Base-by-base conservation (phyloP, 805 yeast genomes). In the Millerozyma acaciae region DNA sequence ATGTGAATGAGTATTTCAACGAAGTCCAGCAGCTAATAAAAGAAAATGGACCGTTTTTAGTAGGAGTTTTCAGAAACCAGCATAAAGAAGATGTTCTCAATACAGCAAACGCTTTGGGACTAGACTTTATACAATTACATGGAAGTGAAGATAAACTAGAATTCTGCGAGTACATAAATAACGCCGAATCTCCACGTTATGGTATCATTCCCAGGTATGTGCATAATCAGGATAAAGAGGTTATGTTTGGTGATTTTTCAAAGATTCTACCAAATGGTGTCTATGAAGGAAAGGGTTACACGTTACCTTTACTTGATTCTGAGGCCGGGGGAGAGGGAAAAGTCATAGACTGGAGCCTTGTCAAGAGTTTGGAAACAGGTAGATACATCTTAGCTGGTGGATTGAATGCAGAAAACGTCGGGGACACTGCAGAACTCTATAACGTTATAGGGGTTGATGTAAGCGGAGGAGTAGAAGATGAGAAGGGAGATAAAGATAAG, bases 251-350 rank as follows among this genome's bases (percentile, higher is more conserved):
- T 15, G 8, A 34, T 35, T 34, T 43, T 37, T 40, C 38, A 20
- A 16, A 32, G 8, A 47, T 49, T 9, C 26, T 30, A n/a, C 29
- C 12, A 12, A 18, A 20, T 17, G 13, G 13, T 8, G 16, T 8
- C n/a, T 20, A 20, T 20, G 25, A 29, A 16, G 27, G 24, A 10
- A 36, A 57, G 4, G 60, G 65, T 10, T 79, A 81, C 34, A 45
- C 73, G 8, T 41, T 81, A 4, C 76, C 88, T 1, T 64, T 93
- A 30, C 64, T 90, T 13, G 98, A 93, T 51, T 81, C 95, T 2
- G 96, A 85, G 47, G 70, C 70, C 2, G 98, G 98, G 8, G 98
- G 98, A 1, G 93, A 87, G 44, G 98, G 98, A 5, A 75, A 75
- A 34, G 47, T 64, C n/a, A 72, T 88, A 12, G 78, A 84, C 52